Percentiles rank a stretch among this genome's conserved stretches.
phyloP scores from a whole-genome alignment of 331 rosid genomes.

The Acacia concinna region DNA sequence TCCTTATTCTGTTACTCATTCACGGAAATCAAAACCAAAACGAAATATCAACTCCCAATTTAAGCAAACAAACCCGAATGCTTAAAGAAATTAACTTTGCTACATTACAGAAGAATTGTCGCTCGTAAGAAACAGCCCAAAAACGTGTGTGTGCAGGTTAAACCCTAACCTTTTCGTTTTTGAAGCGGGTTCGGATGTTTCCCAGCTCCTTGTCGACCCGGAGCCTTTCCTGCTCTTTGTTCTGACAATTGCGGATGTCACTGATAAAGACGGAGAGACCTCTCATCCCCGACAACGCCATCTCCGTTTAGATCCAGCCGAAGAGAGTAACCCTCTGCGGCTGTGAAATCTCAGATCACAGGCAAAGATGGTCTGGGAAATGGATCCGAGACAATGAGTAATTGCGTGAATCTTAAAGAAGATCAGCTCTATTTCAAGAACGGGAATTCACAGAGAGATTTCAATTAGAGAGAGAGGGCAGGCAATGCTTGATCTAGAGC shows the following conservation, averaged over 20 bases:
- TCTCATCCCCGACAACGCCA: conserved; percentile 99
- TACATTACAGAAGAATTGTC: background rate
- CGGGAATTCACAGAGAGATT: conserved; percentile 12
- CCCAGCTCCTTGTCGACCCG: conserved; percentile 99
- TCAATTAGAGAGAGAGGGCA: conserved; percentile 9
- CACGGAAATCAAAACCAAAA: conserved; percentile 10
- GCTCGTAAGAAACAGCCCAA: background rate
- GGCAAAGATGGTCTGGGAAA: conserved; percentile 13
- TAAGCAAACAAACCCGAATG: conserved; percentile 15
- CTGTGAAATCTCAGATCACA: conserved; percentile 47
- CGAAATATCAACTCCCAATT: conserved; percentile 2
- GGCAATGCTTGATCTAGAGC: conserved; percentile 45
- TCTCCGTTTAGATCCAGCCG: conserved; percentile 64
- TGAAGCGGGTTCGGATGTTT: conserved; percentile 93
- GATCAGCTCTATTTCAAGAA: conserved; percentile 47
- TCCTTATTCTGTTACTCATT: background rate
- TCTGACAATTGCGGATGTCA: conserved; percentile 94
- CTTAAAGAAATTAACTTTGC: background rate
- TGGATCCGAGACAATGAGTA: conserved; percentile 29
- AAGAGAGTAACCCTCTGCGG: conserved; percentile 30
- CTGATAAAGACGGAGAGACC: conserved; percentile 98
- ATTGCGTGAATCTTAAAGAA: conserved; percentile 19
- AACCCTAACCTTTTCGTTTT: conserved; percentile 86
- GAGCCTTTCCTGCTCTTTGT: conserved; percentile 95
- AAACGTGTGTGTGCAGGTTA: background rate